A percentile compares a stretch with the other conserved stretches of the same genome.
These are phyloP conservation scores for Thelephora terrestris DNA, from an alignment of 1,284 basidiomycete species.

Conservation along the genomic window DNA sequence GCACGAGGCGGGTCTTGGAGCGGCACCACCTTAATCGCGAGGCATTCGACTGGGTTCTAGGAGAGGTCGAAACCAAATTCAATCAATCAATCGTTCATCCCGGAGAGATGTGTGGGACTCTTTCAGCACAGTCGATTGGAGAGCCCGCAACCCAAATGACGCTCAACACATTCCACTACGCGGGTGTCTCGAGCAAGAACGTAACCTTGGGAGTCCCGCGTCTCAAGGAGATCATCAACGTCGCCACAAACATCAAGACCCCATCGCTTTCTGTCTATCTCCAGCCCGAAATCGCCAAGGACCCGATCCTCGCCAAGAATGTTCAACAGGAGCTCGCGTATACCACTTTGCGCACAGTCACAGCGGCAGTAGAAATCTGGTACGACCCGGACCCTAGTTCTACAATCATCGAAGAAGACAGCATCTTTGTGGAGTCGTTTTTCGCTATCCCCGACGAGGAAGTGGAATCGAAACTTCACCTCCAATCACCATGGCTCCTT, in stretches of 20 bases:
- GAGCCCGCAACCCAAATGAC: constrained; percentile 99
- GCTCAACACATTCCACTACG: constrained; percentile 96
- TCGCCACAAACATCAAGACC: constrained; percentile 97
- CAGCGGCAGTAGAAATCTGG: constrained; percentile 94
- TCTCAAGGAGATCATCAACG: constrained; percentile 98
- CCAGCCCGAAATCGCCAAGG: constrained; percentile 57
- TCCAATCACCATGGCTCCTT: constrained; percentile 95
- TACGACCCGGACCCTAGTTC: constrained; percentile 92
- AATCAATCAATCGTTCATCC: constrained; percentile 87
- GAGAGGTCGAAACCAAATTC: constrained; percentile 93
- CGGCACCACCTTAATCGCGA: constrained; percentile 79
- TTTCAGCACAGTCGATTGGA: constrained; percentile 97
- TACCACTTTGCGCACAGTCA: constrained; percentile 92
- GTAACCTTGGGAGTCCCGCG: constrained; percentile 97
- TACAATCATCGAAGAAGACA: constrained; percentile 95
- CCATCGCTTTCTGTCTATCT: constrained; percentile 92
- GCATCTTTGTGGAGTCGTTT: constrained; percentile 96
- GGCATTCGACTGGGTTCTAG: constrained; percentile 96
- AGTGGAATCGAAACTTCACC: constrained; percentile 82
- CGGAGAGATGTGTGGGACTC: constrained; percentile 98
- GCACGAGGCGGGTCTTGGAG: constrained; percentile 77
- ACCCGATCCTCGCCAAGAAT: constrained; percentile 63
- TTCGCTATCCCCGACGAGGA: constrained; percentile 99
- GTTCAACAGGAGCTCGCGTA: constrained; percentile 91
- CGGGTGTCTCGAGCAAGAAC: constrained; percentile 96